Evolutionary conservation across 2,329 filamentous ascomycete genomes (phyloP).

Genomic region (Diaporthe sp.): DNA sequence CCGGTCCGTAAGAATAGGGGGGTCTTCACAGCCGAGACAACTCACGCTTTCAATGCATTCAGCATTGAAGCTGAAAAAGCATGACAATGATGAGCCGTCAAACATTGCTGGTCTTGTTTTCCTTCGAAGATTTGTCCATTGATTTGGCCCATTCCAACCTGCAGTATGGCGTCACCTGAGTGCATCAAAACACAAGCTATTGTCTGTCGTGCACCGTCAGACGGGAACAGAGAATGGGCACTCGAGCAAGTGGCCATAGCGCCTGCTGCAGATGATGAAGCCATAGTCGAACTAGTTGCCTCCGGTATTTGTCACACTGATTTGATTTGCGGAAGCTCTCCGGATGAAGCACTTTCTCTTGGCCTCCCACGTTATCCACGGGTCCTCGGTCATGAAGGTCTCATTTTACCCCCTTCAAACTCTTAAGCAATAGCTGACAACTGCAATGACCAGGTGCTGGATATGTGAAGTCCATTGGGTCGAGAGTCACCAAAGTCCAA

Average conservation of each 20-base stretch:
- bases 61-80: no score
- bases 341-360: not conserved
- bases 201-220: not conserved
- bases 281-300: not conserved
- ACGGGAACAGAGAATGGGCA: not conserved
- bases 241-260: not conserved
- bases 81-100: not conserved
- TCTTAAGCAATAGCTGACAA: no score
- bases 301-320: slow-evolving; percentile 5
- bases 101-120: not conserved
- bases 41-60: no score
- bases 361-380: not conserved
- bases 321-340: not conserved
- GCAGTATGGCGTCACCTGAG: not conserved
- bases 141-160: not conserved
- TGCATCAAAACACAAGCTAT: not conserved
- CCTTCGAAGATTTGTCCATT: not conserved
- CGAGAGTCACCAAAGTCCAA: not conserved
- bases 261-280: not conserved
- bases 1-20: not conserved
- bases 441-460: not conserved
- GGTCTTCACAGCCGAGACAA: no score
- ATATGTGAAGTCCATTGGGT: not conserved
- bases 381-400: not conserved
- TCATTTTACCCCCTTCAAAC: not conserved